These are phyloP conservation scores for Globisporangium apiculatum DNA, from an alignment of 352 stramenopile species.

Conservation along the genomic window DNA sequence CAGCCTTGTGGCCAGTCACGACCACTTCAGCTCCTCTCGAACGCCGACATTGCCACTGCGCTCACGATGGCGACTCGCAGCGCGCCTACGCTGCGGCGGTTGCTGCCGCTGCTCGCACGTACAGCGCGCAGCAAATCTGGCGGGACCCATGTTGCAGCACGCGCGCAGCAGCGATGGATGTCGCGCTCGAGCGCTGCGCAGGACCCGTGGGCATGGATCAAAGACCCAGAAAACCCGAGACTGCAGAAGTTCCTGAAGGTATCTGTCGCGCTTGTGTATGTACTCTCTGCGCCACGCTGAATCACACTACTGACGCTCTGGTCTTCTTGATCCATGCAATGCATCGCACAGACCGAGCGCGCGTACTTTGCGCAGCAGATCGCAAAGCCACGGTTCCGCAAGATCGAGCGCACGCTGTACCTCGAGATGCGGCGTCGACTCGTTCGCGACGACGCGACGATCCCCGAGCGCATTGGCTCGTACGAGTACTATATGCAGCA, in stretches of 20 bases:
- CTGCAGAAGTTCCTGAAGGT: slow-evolving; percentile 55
- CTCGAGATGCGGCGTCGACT: slow-evolving; percentile 57
- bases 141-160: too few relatives aligned
- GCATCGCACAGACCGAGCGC: slow-evolving; percentile 23
- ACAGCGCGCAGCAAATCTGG: neutral
- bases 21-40: too few relatives aligned
- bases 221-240: slow-evolving; percentile 29
- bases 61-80: neutral
- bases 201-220: slow-evolving; percentile 38
- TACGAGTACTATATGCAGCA: slow-evolving; percentile 77
- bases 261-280: neutral
- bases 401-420: slow-evolving; percentile 56
- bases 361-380: slow-evolving; percentile 45
- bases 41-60: neutral
- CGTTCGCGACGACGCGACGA: slow-evolving; percentile 49
- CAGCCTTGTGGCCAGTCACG: too few relatives aligned
- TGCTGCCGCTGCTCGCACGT: neutral
- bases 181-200: neutral
- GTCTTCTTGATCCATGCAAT: too few relatives aligned
- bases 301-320: neutral
- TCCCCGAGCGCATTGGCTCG: slow-evolving; percentile 69
- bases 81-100: neutral
- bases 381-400: slow-evolving; percentile 44
- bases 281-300: neutral
- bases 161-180: too few relatives aligned